phyloP scores from a whole-genome alignment of 2,329 filamentous ascomycete genomes.

The Fusarium dlaminii region DNA sequence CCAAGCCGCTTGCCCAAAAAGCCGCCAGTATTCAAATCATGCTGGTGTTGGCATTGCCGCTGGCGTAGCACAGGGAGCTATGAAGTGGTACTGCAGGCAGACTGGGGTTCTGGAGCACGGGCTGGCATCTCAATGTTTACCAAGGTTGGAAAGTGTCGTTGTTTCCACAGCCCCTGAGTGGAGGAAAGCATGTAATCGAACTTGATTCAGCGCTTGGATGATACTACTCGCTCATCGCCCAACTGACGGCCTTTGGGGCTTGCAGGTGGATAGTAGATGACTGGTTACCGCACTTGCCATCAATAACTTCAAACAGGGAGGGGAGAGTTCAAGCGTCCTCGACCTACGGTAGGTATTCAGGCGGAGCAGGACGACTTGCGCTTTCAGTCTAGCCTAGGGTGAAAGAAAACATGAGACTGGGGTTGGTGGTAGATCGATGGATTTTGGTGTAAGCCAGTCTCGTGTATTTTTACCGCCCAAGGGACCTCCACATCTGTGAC shows the following conservation, averaged over 20 bases:
- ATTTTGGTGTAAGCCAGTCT: background rate
- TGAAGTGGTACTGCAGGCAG: background rate
- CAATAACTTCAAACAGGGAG: background rate
- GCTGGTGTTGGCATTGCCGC: background rate
- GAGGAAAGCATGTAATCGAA: conserved; percentile 10
- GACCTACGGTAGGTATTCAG: background rate
- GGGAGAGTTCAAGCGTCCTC: background rate
- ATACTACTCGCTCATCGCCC: too few relatives aligned
- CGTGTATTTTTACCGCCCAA: background rate
- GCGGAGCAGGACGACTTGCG: conserved; percentile 5
- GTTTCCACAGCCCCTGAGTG: conserved; percentile 23
- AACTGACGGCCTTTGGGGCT: conserved; percentile 3
- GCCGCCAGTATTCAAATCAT: conserved; percentile 11
- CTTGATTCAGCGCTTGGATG: conserved; percentile 16
- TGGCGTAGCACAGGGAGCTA: conserved; percentile 5
- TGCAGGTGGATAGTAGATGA: conserved; percentile 6
- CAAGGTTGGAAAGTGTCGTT: conserved; percentile 17
- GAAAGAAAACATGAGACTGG: background rate
- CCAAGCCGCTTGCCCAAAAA: conserved; percentile 4
- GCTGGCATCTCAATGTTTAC: conserved; percentile 8
- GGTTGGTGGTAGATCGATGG: background rate
- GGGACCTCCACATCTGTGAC: background rate
- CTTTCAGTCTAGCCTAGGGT: background rate
- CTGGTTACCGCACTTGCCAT: conserved; percentile 5
- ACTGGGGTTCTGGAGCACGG: background rate